Percentiles rank a stretch among this genome's conserved stretches.
Conservation (phyloP, 768 basidiomycete genomes). For the Brasilioporus rufonigricans region DNA sequence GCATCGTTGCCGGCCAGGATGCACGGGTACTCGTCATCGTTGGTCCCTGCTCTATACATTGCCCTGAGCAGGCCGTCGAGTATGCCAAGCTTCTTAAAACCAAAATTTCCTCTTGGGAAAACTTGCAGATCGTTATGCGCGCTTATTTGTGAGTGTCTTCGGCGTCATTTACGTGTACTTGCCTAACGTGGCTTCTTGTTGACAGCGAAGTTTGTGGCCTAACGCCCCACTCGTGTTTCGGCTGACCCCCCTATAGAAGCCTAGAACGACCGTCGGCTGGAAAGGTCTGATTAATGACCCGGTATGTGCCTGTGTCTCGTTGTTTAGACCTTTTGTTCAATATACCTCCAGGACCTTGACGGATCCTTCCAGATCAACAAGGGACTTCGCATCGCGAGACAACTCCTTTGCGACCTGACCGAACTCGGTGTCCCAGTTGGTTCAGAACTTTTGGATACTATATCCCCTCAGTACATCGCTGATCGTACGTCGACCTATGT, state of each 20-base stretch:
- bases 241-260: conserved; percentile 60
- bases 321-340: not conserved
- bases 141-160: conserved; percentile 84
- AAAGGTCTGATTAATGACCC: conserved; percentile 96
- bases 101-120: conserved; percentile 64
- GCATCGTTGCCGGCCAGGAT: conserved; percentile 80
- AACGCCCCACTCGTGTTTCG: not conserved
- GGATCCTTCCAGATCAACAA: conserved; percentile 97
- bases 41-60: conserved; percentile 96
- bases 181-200: conserved; percentile 34
- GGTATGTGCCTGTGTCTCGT: conserved; percentile 10
- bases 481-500: conserved; percentile 49
- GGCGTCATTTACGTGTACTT: conserved; percentile 2
- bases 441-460: conserved; percentile 87
- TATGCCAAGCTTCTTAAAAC: conserved; percentile 73
- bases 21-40: conserved; percentile 88
- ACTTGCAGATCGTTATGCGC: conserved; percentile 92
- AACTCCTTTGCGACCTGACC: conserved; percentile 90
- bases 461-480: conserved; percentile 79
- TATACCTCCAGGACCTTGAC: conserved; percentile 61
- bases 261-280: conserved; percentile 96
- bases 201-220: conserved; percentile 37
- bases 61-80: conserved; percentile 77
- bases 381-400: conserved; percentile 83
- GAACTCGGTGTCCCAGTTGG: conserved; percentile 90